Evolutionary conservation across 805 yeast species (phyloP), one percentile per base, ranked within the genome.

Genomic region (Candida endomychidarum): DNA sequence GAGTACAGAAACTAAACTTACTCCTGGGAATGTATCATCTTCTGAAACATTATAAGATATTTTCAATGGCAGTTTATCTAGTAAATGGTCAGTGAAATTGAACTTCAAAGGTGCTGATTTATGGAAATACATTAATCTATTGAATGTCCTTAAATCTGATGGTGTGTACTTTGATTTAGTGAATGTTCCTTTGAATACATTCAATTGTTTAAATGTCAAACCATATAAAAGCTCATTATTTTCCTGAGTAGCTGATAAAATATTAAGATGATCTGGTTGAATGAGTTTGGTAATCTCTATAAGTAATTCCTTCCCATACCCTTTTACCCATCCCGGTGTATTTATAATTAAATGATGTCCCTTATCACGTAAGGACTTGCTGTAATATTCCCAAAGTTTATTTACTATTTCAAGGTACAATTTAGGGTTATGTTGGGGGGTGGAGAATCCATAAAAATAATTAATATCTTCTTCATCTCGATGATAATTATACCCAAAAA

Each of bases 271-370:
- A 0, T 82, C 74, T 0, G 95, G 86, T 18, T 67, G 60, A 1
- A 76, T 57, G 8, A 57, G 43, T 0, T 51, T 44, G 2, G 80
- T 65, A 2, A 84, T 60, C 19, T 70, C 63, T 11, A 60, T 66
- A n/a, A 86, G 65, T 7, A 89, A 61, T 34, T 79, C 82, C 11
- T 81, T 68, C 0, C 97, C 97, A 46, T 78, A 80, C 0, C 96
- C 97, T 58, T 85, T 86, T 21, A 88, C 76, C 96, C 96, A 89
- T 0, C 96, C 96, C 0, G 96, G 91, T 1, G 90, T 77, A 52
- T 89, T 89, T 3, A 90, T 71, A 1, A 89, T 57, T 3, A 88
- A 60, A 11, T 65, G 73, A 15, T 39, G 43, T 2, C 63, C 63
- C 8, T 47, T 48, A 3, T 52, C 56, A 38, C 34, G 52, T 21